Conservation (phyloP, 2,329 filamentous ascomycete genomes). For the Alternaria gansuensis region DNA sequence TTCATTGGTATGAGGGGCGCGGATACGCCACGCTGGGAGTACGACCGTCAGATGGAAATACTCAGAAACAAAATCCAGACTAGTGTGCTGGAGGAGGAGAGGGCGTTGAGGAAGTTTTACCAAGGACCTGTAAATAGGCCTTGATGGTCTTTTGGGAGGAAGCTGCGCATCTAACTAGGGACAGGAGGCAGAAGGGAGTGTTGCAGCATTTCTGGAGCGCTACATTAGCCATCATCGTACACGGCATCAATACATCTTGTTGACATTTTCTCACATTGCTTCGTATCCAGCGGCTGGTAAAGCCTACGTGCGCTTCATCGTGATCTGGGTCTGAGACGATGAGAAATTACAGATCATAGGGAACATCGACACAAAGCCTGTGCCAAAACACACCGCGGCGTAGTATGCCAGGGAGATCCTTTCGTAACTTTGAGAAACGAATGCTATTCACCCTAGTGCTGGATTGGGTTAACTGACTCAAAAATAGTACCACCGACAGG, state of each 20-base stretch:
- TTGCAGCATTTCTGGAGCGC: neutral
- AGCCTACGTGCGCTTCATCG: neutral
- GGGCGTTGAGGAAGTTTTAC: constrained; percentile 22
- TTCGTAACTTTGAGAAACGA: too few species aligned
- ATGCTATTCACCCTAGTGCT: too few species aligned
- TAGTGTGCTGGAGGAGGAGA: constrained; percentile 27
- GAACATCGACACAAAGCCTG: neutral
- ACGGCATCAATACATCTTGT: neutral
- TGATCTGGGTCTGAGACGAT: neutral
- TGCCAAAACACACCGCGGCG: neutral
- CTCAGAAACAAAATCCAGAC: constrained; percentile 41
- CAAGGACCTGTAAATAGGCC: constrained; percentile 13
- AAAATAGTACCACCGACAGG: too few species aligned
- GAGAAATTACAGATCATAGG: neutral
- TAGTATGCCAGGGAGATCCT: too few species aligned
- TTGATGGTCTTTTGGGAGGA: neutral
- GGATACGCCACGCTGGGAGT: constrained; percentile 62
- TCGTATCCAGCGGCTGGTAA: neutral
- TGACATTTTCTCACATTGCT: neutral
- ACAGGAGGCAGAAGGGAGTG: neutral
- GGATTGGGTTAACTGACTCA: too few species aligned
- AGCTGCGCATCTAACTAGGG: too few species aligned
- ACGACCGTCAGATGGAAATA: constrained; percentile 53
- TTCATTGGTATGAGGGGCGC: constrained; percentile 77
- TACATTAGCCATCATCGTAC: neutral